Conservation (phyloP, 306 rosid genomes). For the Pyrus pyrifolia region DNA sequence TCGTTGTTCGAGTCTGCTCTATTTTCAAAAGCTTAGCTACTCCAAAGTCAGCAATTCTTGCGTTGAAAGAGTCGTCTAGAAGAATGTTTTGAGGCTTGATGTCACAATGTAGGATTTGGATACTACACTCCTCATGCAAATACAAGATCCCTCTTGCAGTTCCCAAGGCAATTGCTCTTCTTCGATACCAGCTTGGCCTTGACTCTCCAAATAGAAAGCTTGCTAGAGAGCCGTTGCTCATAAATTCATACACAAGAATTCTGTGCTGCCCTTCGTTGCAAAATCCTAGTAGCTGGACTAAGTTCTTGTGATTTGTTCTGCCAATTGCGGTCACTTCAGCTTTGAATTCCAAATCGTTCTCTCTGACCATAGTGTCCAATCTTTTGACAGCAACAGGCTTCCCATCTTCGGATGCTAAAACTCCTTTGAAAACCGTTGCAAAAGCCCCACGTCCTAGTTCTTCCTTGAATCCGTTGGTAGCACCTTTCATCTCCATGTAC, state of each 20-base stretch:
- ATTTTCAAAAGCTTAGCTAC: neutral
- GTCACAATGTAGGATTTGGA: too few relatives aligned
- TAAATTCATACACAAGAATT: too few relatives aligned
- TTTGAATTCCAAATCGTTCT: too few relatives aligned
- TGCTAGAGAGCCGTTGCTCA: conserved; percentile 3
- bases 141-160: conserved; percentile 18
- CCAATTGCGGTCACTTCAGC: too few relatives aligned
- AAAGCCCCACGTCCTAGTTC: neutral
- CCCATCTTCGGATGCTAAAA: neutral
- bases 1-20: neutral
- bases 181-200: conserved; percentile 10
- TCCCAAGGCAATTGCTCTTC: conserved; percentile 10
- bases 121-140: conserved; percentile 25
- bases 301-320: too few relatives aligned
- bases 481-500: neutral
- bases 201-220: neutral
- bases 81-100: too few relatives aligned
- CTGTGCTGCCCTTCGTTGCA: too few relatives aligned
- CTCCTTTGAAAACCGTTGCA: neutral
- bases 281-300: too few relatives aligned
- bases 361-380: neutral
- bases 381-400: neutral
- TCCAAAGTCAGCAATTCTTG: conserved; percentile 1
- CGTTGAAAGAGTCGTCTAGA: neutral
- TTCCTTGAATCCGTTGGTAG: neutral